A percentile compares a stretch with the other conserved stretches of the same genome.
phyloP scores from a whole-genome alignment of 1,284 basidiomycete species.

The Lignosus rhinocerotis region DNA sequence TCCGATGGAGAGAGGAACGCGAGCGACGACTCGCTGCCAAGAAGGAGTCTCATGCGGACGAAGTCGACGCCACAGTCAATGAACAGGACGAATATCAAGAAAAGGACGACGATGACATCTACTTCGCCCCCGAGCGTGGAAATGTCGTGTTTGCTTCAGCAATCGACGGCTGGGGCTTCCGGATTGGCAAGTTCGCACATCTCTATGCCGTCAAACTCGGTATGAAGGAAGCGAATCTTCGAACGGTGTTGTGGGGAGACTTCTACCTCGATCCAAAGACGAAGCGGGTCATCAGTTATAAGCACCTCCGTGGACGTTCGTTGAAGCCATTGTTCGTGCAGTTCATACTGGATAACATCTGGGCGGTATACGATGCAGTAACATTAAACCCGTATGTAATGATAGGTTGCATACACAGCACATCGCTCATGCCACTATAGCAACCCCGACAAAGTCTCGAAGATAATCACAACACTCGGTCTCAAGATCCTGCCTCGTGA shows the following conservation, averaged over 20 bases:
- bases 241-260: constrained; percentile 95
- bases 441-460: constrained; percentile 85
- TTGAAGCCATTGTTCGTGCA: constrained; percentile 99
- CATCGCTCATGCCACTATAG: constrained; percentile 40
- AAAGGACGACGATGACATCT: constrained; percentile 96
- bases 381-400: constrained; percentile 79
- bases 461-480: constrained; percentile 85
- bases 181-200: constrained; percentile 91
- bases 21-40: constrained; percentile 79
- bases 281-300: constrained; percentile 90
- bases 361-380: constrained; percentile 94
- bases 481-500: constrained; percentile 90
- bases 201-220: constrained; percentile 92
- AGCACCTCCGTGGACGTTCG: constrained; percentile 82
- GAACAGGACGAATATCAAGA: constrained; percentile 78
- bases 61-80: constrained; percentile 59
- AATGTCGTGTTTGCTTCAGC: constrained; percentile 98
- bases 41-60: constrained; percentile 68
- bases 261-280: constrained; percentile 97
- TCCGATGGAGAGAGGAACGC: constrained; percentile 90
- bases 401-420: constrained; percentile 7
- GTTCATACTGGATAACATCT: constrained; percentile 96
- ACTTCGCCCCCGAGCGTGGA: constrained; percentile 94
- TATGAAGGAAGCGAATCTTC: constrained; percentile 86
- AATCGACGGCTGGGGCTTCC: constrained; percentile 98